Conservation (phyloP, 495 filamentous ascomycete species). For the Daldinia decipiens region DNA sequence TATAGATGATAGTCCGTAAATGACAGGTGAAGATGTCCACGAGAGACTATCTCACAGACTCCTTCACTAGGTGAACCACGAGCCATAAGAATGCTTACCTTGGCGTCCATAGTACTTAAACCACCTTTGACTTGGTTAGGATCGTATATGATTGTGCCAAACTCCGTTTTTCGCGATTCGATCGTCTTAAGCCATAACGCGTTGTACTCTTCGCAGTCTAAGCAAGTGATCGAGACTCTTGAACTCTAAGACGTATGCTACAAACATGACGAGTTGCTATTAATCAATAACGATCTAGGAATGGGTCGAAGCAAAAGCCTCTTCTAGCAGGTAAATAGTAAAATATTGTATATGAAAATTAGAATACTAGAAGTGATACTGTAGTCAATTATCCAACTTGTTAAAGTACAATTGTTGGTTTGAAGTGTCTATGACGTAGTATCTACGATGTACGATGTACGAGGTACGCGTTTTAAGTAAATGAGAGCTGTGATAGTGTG, state of each 20-base stretch:
- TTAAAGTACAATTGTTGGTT: neutral
- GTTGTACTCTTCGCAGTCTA: neutral
- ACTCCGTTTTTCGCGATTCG: neutral
- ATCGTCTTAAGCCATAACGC: neutral
- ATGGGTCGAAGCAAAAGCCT: too few relatives aligned
- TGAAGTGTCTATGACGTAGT: slow-evolving; percentile 2
- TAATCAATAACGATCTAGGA: neutral
- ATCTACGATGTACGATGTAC: too few relatives aligned
- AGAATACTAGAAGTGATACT: neutral
- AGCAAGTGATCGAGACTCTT: neutral
- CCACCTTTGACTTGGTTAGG: neutral
- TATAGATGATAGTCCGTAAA: neutral
- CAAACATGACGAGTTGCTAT: neutral
- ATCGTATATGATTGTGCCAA: neutral
- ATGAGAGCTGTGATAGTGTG: neutral
- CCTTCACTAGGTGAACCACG: neutral
- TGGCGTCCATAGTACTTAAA: neutral
- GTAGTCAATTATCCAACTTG: neutral
- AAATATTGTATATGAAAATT: neutral
- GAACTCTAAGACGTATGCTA: neutral
- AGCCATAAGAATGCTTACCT: neutral
- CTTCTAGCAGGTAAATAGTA: neutral
- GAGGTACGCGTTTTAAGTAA: neutral
- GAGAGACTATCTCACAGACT: neutral
- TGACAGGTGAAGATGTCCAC: neutral